Percentiles rank a stretch among this genome's conserved stretches.
Conservation (phyloP, 441 rosid genomes). For the Erodium trifolium region DNA sequence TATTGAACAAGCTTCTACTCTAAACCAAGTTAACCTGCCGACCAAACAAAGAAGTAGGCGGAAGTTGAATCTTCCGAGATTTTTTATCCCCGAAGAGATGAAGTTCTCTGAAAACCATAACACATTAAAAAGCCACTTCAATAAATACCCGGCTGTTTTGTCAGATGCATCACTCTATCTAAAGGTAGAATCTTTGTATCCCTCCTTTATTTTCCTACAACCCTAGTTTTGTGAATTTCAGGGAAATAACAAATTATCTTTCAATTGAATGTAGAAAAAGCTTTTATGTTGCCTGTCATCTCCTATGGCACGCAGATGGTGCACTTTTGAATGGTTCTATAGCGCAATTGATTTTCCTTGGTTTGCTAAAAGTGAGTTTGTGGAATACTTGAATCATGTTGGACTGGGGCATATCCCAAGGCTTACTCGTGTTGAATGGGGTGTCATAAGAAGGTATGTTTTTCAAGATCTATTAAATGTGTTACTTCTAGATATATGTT, state of each 20-base stretch:
- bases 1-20: constrained; percentile 37
- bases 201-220: constrained; percentile 8
- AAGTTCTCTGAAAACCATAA: constrained; percentile 28
- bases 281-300: constrained; percentile 62
- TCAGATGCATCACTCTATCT: constrained; percentile 29
- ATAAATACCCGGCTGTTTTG: constrained; percentile 20
- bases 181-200: constrained; percentile 38
- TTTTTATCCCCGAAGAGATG: constrained; percentile 29
- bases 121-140: constrained; percentile 28
- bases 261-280: constrained; percentile 41
- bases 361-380: constrained; percentile 95
- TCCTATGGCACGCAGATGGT: constrained; percentile 64
- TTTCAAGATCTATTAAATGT: constrained; percentile 9
- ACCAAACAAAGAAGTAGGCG: constrained; percentile 51
- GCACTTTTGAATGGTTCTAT: constrained; percentile 94
- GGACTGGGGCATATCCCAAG: constrained; percentile 89
- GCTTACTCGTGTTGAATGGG: constrained; percentile 95
- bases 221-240: constrained; percentile 1
- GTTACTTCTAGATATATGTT: background rate
- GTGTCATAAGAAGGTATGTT: constrained; percentile 80
- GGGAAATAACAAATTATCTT: constrained; percentile 7
- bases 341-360: constrained; percentile 96
- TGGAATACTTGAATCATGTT: constrained; percentile 83
- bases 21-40: constrained; percentile 30
- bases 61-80: constrained; percentile 47